These are phyloP conservation scores for Fusarium foetens DNA, from an alignment of 2,329 filamentous ascomycete genomes.

Conservation along the genomic window DNA sequence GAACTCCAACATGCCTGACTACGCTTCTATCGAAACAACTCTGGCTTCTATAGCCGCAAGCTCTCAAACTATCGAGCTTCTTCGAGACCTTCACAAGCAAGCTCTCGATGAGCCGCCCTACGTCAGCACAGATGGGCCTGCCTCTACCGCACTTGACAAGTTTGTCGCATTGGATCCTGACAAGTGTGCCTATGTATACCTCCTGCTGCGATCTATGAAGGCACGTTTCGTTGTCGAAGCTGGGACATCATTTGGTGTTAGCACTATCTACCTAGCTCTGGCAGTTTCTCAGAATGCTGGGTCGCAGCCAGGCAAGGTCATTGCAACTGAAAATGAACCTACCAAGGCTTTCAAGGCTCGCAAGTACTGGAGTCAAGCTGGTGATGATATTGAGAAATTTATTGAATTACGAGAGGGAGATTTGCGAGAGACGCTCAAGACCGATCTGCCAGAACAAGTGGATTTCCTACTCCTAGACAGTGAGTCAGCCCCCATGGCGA, in stretches of 20 bases:
- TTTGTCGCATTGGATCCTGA: conserved; percentile 69
- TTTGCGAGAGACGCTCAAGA: conserved; percentile 62
- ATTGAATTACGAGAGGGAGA: conserved; percentile 70
- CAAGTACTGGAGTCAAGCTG: conserved; percentile 64
- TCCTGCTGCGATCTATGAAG: conserved; percentile 58
- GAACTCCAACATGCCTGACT: conserved; percentile 23
- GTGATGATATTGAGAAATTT: conserved; percentile 57
- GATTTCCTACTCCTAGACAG: conserved; percentile 70
- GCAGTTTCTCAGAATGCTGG: conserved; percentile 61
- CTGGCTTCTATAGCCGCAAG: conserved; percentile 46
- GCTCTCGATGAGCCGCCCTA: conserved; percentile 47
- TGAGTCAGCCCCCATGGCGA: conserved; percentile 50
- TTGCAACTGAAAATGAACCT: conserved; percentile 69
- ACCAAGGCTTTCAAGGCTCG: conserved; percentile 62
- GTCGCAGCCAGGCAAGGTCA: conserved; percentile 52
- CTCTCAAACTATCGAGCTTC: conserved; percentile 41
- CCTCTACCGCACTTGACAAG: conserved; percentile 54
- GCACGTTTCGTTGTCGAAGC: conserved; percentile 67
- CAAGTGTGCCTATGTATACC: conserved; percentile 67
- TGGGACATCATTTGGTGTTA: conserved; percentile 70
- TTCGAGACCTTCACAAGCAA: conserved; percentile 46
- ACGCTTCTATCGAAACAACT: conserved; percentile 43
- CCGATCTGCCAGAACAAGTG: conserved; percentile 58
- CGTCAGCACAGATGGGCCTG: conserved; percentile 42
- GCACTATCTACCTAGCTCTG: conserved; percentile 70